Conservation (phyloP, 371 early-diverging fungal genomes). For the Mucor mucedo region DNA sequence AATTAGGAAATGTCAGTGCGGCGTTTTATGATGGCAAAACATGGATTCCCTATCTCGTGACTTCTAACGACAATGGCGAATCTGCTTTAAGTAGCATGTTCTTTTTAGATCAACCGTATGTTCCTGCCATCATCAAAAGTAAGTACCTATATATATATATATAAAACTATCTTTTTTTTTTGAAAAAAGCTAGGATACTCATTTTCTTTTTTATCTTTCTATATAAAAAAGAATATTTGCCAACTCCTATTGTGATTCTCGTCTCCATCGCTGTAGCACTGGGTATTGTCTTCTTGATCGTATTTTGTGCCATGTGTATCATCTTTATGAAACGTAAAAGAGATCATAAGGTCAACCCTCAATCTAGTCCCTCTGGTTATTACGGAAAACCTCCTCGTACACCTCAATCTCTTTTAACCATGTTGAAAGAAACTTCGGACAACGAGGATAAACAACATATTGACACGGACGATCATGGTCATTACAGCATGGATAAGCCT, state of each 20-base stretch:
- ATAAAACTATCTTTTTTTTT: too few species aligned
- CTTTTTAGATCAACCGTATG: conserved; percentile 38
- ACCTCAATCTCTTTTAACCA: conserved; percentile 46
- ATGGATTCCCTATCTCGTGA: conserved; percentile 71
- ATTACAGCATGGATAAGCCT: conserved; percentile 10
- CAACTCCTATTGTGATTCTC: conserved; percentile 68
- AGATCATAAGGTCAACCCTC: conserved; percentile 38
- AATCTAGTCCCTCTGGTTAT: conserved; percentile 38
- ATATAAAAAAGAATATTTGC: conserved; percentile 39
- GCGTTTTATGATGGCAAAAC: conserved; percentile 68
- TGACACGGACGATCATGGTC: conserved; percentile 10
- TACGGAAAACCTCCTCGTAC: conserved; percentile 53
- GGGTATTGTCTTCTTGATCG: conserved; percentile 70
- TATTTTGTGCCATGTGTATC: conserved; percentile 59
- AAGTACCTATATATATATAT: not conserved
- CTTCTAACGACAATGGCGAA: conserved; percentile 50
- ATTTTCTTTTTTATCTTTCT: conserved; percentile 3
- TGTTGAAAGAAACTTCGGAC: conserved; percentile 21
- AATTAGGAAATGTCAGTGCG: conserved; percentile 56
- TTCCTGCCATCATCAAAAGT: not conserved
- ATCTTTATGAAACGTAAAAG: conserved; percentile 40
- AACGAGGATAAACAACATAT: conserved; percentile 1
- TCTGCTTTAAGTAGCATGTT: conserved; percentile 47
- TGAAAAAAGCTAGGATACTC: not conserved
- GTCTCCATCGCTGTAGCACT: conserved; percentile 73